Evolutionary conservation across 306 rosid genomes (phyloP), one percentile per base, ranked within the genome.

Genomic region (Neltuma alba): DNA sequence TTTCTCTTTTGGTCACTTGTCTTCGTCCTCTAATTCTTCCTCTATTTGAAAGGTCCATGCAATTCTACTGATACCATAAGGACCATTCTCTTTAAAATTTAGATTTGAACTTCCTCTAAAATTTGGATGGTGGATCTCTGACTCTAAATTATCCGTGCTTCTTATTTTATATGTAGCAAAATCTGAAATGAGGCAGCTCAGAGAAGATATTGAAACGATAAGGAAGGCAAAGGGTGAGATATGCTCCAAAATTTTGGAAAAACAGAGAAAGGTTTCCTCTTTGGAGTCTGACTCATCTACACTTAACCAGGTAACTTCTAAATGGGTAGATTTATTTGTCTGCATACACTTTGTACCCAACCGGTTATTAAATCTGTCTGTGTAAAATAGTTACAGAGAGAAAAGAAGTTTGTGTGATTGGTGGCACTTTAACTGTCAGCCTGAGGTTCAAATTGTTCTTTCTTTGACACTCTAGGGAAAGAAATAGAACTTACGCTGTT

Each of bases 221-320:
- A 48, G 44, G 78, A 80, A 61, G 54, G 82, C 81, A 0, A 91
- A 88, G 84, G 94, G 90, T n/a, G 91, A 91, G 76, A 73, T 90
- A 65, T 91, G 99, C 92, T 89, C 84, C 5, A 85, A 83, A 86
- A 89, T 91, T 63, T 76, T 95, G 83, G 95, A 86, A 80, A 89
- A 82, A 48, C 97, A 86, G 84, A 87, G 84, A 65, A 89, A 74
- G 80, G 79, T 75, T 62, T 79, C 86, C 72, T 78, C 91, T 28
- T 68, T 89, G 86, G 97, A 91, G 80, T 76, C 79, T 76, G 91
- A 95, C 81, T 79, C 75, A 5, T 85, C 85, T 81, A 85, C 91
- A n/a, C 91, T 95, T 82, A 58, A 80, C 1, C 95, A 92, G 99
- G 99, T 93, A 72, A 42, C 47, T 64, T 65, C 30, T 33, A 36